A percentile compares a stretch with the other conserved stretches of the same genome.
phyloP scores from a whole-genome alignment of 768 basidiomycete genomes.

The Podaxis mareebaensis region DNA sequence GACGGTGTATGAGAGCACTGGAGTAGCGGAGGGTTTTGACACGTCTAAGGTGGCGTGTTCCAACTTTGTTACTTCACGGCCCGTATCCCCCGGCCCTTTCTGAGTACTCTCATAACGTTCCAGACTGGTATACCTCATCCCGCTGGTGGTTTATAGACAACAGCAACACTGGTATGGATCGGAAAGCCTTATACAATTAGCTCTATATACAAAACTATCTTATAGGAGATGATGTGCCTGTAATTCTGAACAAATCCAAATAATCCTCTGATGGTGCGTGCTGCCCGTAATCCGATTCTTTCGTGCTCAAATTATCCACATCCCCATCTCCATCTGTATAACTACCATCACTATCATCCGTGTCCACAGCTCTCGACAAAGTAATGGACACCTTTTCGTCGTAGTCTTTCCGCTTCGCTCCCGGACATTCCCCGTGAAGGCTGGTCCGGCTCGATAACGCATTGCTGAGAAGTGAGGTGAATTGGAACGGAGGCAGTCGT shows the following conservation, averaged over 20 bases:
- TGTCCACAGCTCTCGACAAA: background rate
- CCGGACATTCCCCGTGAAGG: slow-evolving; percentile 26
- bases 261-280: slow-evolving; percentile 45
- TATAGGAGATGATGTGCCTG: slow-evolving; percentile 29
- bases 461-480: slow-evolving; percentile 40
- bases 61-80: no score
- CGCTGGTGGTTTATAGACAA: background rate
- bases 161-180: background rate
- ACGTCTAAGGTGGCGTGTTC: no score
- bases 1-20: background rate
- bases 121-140: no score
- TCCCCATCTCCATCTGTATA: background rate
- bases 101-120: no score
- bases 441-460: slow-evolving; percentile 36
- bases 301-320: background rate
- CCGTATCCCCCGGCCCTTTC: no score
- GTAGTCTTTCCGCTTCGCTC: background rate
- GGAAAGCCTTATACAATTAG: background rate
- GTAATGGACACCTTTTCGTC: background rate
- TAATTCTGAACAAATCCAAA: slow-evolving; percentile 47
- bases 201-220: background rate
- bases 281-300: background rate
- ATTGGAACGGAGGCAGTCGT: slow-evolving; percentile 14
- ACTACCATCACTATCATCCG: background rate
- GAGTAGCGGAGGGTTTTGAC: background rate